These are phyloP conservation scores for Globisporangium nunn DNA, from an alignment of 352 stramenopile genomes.

Conservation along the genomic window DNA sequence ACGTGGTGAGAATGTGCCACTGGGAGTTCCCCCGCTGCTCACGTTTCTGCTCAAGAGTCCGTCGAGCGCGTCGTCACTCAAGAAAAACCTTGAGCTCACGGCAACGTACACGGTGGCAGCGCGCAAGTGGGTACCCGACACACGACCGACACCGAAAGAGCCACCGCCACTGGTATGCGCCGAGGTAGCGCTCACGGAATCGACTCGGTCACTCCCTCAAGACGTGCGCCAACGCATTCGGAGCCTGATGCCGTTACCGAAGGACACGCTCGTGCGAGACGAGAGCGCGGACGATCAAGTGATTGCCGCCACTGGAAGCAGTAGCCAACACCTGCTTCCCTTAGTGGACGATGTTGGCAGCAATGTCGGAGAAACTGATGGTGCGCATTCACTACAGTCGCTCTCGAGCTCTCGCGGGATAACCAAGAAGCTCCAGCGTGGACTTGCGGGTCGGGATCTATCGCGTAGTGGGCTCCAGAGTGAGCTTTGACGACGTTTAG, in stretches of 20 bases:
- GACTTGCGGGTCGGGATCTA: slow-evolving; percentile 22
- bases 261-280: slow-evolving; percentile 44
- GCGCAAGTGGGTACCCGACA: slow-evolving; percentile 51
- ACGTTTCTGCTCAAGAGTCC: slow-evolving; percentile 55
- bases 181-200: slow-evolving; percentile 53
- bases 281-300: slow-evolving; percentile 14
- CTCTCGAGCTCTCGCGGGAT: slow-evolving; percentile 1
- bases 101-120: slow-evolving; percentile 51
- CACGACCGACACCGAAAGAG: slow-evolving; percentile 33
- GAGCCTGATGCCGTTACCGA: slow-evolving; percentile 27
- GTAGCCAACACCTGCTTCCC: background rate
- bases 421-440: slow-evolving; percentile 30
- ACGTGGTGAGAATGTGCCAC: slow-evolving; percentile 21
- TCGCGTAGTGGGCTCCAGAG: slow-evolving; percentile 7
- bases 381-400: background rate
- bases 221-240: slow-evolving; percentile 47
- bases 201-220: slow-evolving; percentile 35
- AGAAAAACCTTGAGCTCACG: slow-evolving; percentile 65
- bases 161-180: slow-evolving; percentile 45
- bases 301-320: background rate
- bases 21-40: slow-evolving; percentile 37
- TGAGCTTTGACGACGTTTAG: too few relatives aligned
- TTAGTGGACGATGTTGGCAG: background rate
- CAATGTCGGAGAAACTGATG: background rate
- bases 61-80: slow-evolving; percentile 30